phyloP scores from a whole-genome alignment of 1,284 basidiomycete genomes.

The Agaricales sp. region DNA sequence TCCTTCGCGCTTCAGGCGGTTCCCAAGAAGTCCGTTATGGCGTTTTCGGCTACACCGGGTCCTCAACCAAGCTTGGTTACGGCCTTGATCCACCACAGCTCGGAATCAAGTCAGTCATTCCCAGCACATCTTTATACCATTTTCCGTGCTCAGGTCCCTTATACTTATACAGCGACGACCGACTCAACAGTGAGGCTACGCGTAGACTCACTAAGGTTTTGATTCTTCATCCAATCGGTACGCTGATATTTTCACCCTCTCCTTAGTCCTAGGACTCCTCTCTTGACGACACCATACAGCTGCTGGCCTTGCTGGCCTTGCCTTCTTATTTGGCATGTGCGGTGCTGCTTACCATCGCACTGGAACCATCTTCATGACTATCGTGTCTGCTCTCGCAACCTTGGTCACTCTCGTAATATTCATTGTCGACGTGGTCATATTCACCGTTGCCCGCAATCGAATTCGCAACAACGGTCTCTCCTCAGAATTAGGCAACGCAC shows the following conservation, averaged over 20 bases:
- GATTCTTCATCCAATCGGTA: constrained; percentile 72
- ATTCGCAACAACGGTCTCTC: constrained; percentile 38
- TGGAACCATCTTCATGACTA: constrained; percentile 68
- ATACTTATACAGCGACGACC: constrained; percentile 17
- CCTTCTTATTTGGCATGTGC: constrained; percentile 65
- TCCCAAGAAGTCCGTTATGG: constrained; percentile 43
- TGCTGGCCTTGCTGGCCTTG: constrained; percentile 59
- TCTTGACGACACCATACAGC: constrained; percentile 23
- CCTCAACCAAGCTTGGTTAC: constrained; percentile 43
- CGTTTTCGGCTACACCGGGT: constrained; percentile 70
- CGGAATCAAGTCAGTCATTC: constrained; percentile 17
- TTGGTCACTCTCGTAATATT: constrained; percentile 59
- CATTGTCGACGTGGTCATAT: constrained; percentile 73
- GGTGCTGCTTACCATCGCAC: constrained; percentile 51
- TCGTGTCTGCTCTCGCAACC: constrained; percentile 52
- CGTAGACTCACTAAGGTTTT: constrained; percentile 63
- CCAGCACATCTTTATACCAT: constrained; percentile 7
- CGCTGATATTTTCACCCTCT: constrained; percentile 7
- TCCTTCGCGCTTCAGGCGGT: constrained; percentile 29
- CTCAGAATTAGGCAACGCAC: constrained; percentile 65
- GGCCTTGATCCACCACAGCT: constrained; percentile 28
- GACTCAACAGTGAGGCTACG: constrained; percentile 40
- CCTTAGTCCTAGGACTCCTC: constrained; percentile 2
- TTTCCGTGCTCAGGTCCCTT: constrained; percentile 4
- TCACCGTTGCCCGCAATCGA: constrained; percentile 54